Conservation (phyloP, 345 rosid genomes). For the Lepidium didymum region DNA sequence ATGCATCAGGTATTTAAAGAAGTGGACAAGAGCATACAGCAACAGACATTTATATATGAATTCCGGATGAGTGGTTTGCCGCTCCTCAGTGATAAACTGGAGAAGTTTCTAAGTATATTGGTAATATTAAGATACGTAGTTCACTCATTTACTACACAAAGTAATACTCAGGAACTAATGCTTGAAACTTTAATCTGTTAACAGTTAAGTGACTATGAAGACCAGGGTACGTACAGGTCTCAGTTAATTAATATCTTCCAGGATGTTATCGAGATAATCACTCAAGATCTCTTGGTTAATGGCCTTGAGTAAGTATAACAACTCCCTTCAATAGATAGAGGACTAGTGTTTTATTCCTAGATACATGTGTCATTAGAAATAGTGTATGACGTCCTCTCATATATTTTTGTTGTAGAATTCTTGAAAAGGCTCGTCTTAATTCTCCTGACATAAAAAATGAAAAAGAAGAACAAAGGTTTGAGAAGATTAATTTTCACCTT, state of each 20-base stretch:
- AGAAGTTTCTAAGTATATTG: slow-evolving; percentile 68
- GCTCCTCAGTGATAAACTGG: slow-evolving; percentile 60
- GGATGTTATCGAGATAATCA: slow-evolving; percentile 82
- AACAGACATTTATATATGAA: slow-evolving; percentile 40
- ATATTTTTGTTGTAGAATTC: slow-evolving; percentile 38
- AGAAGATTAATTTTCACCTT: slow-evolving; percentile 42
- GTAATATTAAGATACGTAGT: slow-evolving; percentile 27
- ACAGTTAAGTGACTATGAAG: slow-evolving; percentile 49
- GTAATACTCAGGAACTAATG: slow-evolving; percentile 5
- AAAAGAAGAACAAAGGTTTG: slow-evolving; percentile 87
- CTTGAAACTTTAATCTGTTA: slow-evolving; percentile 10
- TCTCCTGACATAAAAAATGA: slow-evolving; percentile 20
- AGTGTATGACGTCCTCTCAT: slow-evolving; percentile 6
- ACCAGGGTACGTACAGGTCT: slow-evolving; percentile 41
- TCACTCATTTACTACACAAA: background rate
- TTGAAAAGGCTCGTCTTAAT: slow-evolving; percentile 35
- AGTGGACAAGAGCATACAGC: slow-evolving; percentile 43
- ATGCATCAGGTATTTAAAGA: slow-evolving; percentile 40
- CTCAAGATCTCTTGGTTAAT: slow-evolving; percentile 58
- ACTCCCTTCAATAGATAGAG: background rate
- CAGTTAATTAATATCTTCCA: slow-evolving; percentile 79
- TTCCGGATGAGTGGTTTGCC: slow-evolving; percentile 73
- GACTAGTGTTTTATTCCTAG: background rate
- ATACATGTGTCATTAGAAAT: slow-evolving; percentile 2
- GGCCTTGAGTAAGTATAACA: slow-evolving; percentile 67